These are phyloP conservation scores for Penicillium sp. DNA, from an alignment of 2,329 filamentous ascomycete genomes.

Conservation along the genomic window DNA sequence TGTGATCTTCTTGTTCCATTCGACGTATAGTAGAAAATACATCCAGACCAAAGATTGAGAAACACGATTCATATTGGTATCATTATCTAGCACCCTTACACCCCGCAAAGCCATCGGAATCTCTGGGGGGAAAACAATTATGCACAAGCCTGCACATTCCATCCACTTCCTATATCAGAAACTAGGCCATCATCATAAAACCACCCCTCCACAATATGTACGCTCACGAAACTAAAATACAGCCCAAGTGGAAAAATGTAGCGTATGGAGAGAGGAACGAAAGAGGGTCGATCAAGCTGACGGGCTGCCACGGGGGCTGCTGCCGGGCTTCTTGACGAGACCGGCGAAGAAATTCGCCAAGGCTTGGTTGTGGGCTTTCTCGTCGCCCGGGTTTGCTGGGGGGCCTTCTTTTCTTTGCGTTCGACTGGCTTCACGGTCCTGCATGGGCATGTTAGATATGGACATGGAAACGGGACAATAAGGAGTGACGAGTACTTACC, in stretches of 20 bases:
- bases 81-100: conserved; percentile 34
- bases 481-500: conserved; percentile 54
- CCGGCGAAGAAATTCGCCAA: conserved; percentile 65
- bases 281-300: conserved; percentile 27
- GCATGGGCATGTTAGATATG: conserved; percentile 17
- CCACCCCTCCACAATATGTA: conserved; percentile 26
- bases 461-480: background rate
- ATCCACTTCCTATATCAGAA: conserved; percentile 14
- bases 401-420: conserved; percentile 39
- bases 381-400: conserved; percentile 40
- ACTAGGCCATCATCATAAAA: conserved; percentile 6
- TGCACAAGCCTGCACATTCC: conserved; percentile 15
- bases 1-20: no score
- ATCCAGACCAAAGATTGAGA: conserved; percentile 9
- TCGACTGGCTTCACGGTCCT: conserved; percentile 51
- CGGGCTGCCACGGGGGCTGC: conserved; percentile 44
- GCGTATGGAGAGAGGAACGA: background rate
- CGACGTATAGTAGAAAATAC: no score
- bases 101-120: conserved; percentile 27
- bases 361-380: conserved; percentile 62
- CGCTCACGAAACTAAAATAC: conserved; percentile 31
- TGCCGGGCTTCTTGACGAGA: conserved; percentile 57
- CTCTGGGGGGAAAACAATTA: conserved; percentile 18
- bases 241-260: conserved; percentile 16
- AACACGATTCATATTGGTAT: conserved; percentile 32